A percentile compares a stretch with the other conserved stretches of the same genome.
Evolutionary conservation across 345 rosid species (phyloP).

Genomic region (Eucalyptus fibrosa): DNA sequence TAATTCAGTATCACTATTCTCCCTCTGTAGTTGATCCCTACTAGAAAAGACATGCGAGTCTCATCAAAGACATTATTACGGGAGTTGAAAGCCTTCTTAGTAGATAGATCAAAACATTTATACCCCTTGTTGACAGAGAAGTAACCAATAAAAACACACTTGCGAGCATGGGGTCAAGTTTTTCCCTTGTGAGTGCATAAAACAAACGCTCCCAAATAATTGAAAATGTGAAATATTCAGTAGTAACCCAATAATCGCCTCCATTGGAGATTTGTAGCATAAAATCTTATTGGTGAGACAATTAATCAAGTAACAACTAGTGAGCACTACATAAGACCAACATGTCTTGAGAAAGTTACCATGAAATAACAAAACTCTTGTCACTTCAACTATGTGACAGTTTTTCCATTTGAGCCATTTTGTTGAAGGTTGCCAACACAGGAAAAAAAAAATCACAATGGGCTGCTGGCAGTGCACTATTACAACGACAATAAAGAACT

Average conservation of each 20-base stretch:
- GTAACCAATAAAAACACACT: no score
- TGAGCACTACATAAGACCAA: background rate
- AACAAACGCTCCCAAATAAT: background rate
- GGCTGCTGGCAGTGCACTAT: background rate
- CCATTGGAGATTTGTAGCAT: background rate
- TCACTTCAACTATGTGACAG: background rate
- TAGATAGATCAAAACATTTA: no score
- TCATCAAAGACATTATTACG: background rate
- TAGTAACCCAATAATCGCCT: rapidly evolving
- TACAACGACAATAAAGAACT: background rate
- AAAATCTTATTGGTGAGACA: background rate
- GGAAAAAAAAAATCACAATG: background rate
- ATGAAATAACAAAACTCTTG: background rate
- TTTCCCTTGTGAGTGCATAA: no score
- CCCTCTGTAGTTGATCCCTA: background rate
- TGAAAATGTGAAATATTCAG: background rate
- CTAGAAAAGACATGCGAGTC: background rate
- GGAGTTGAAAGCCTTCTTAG: no score
- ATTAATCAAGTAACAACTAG: background rate
- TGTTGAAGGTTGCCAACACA: background rate
- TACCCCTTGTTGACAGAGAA: no score
- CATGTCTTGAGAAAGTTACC: background rate
- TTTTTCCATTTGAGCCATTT: background rate
- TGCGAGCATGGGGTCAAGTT: no score
- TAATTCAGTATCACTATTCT: background rate